Evolutionary conservation across 768 basidiomycete species (phyloP).

Genomic region (Auriscalpium vulgare): DNA sequence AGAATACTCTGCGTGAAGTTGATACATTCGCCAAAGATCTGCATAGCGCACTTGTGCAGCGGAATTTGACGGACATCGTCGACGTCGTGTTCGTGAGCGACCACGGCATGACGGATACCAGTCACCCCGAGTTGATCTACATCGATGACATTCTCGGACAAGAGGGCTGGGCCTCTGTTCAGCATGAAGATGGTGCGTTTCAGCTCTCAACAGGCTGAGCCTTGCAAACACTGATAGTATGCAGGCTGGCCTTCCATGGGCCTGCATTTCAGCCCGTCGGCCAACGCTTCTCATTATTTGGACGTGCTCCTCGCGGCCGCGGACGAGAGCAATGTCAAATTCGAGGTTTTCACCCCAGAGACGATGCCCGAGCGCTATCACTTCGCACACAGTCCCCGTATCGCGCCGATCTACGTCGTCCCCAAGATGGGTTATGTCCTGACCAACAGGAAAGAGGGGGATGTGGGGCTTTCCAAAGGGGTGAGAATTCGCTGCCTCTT

Average conservation of each 20-base stretch:
- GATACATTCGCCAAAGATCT: constrained; percentile 71
- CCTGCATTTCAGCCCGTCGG: constrained; percentile 56
- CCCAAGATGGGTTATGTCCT: constrained; percentile 77
- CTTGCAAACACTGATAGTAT: background rate
- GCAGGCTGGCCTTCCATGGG: constrained; percentile 86
- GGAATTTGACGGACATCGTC: constrained; percentile 77
- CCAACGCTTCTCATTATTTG: constrained; percentile 51
- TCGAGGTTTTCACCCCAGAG: constrained; percentile 69
- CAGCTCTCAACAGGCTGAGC: too few relatives aligned
- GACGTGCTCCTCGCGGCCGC: constrained; percentile 47
- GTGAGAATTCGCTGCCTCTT: constrained; percentile 33
- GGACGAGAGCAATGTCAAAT: constrained; percentile 49
- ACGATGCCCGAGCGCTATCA: constrained; percentile 82
- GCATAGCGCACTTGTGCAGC: constrained; percentile 49
- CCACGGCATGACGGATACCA: constrained; percentile 91
- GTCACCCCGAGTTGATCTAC: constrained; percentile 63
- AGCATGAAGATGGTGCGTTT: constrained; percentile 57
- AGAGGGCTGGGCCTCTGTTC: constrained; percentile 50
- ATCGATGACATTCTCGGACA: constrained; percentile 75
- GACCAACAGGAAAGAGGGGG: constrained; percentile 54
- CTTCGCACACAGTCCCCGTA: constrained; percentile 63
- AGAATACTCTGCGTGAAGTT: constrained; percentile 59
- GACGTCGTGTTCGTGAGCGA: constrained; percentile 88
- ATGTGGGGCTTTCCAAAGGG: constrained; percentile 63
- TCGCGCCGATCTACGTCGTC: constrained; percentile 82